These are phyloP conservation scores for Botrytis hyacinthi DNA, from an alignment of 2,329 filamentous ascomycete species.

Conservation along the genomic window DNA sequence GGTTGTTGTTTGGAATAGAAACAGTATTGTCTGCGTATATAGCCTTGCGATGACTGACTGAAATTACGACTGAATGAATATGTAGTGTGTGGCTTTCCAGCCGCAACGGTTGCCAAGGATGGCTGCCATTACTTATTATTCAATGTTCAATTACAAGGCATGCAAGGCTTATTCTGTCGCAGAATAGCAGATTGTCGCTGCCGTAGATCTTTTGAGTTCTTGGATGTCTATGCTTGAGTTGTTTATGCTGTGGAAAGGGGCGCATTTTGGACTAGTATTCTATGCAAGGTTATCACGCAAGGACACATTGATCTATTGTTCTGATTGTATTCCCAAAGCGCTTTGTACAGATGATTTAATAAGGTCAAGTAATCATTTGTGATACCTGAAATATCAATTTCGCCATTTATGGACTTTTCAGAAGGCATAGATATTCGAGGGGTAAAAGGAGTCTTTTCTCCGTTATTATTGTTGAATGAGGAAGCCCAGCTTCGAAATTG, in stretches of 20 bases:
- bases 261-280: constrained; percentile 4
- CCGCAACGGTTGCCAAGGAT: constrained; percentile 24
- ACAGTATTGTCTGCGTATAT: constrained; percentile 7
- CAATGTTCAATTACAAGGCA: constrained; percentile 3
- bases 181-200: constrained; percentile 21
- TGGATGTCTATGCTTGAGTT: constrained; percentile 4
- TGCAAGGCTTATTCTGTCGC: constrained; percentile 15
- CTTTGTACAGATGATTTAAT: background rate
- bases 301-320: background rate
- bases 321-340: background rate
- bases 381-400: background rate
- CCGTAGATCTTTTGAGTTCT: constrained; percentile 29
- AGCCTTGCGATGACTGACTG: constrained; percentile 20
- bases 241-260: constrained; percentile 17
- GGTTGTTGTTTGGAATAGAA: constrained; percentile 16
- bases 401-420: background rate
- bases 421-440: background rate
- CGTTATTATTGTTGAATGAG: background rate
- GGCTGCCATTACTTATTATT: constrained; percentile 13
- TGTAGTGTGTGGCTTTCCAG: constrained; percentile 29
- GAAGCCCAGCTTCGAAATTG: constrained; percentile 4
- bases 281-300: constrained; percentile 6
- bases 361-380: background rate
- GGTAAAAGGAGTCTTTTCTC: background rate
- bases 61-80: constrained; percentile 26